Evolutionary conservation across 73 alveolate species (phyloP), one percentile per base, ranked within the genome.

Genomic region (Blepharisma japonicum): DNA sequence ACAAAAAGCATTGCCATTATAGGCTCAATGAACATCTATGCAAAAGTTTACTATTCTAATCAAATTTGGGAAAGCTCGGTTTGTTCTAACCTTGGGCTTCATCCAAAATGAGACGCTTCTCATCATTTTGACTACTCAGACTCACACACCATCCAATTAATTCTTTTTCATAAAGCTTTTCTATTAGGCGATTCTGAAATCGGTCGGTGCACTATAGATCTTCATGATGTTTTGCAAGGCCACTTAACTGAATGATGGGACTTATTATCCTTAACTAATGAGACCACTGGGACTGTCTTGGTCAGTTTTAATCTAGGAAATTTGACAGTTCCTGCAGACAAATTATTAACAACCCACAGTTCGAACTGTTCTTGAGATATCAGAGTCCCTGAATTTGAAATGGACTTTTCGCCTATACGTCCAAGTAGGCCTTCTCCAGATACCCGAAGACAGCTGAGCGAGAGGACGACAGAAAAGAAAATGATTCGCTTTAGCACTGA

Each of bases 211-310:
- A 20, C 74, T 14, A 61, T 61, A 18, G 47, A 61, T 39, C 38
- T 61, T 14, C 14, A 14, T 25, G 74, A 61, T 25, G 74, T 25
- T 18, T 8, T 61, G 2, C 39, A 20, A 25, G 74, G 74, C 74
- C 74, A 61, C 46, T 61, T 39, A 61, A 61, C 74, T 18, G 74
- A 61, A 61, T 61, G 74, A 39, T 61, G 74, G 74, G 46, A 25
- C 47, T 3, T 61, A 2, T 4, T 61, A 11, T 20, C 39, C 46
- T 39, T 39, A 2, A 61, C 14, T 14, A 14, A 61, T 25, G 74
- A 61, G 47, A 25, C 23, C 47, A 39, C 23, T 9, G 74, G 74
- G 18, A 39, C 49, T 25, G 14, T 61, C 18, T 39, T 61, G 14
- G 18, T 61, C 14, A 61, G 49, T 61, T 61, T 61, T 25, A 39